Evolutionary conservation across 2,329 filamentous ascomycete species (phyloP).

Genomic region (Colletotrichum trifolii): DNA sequence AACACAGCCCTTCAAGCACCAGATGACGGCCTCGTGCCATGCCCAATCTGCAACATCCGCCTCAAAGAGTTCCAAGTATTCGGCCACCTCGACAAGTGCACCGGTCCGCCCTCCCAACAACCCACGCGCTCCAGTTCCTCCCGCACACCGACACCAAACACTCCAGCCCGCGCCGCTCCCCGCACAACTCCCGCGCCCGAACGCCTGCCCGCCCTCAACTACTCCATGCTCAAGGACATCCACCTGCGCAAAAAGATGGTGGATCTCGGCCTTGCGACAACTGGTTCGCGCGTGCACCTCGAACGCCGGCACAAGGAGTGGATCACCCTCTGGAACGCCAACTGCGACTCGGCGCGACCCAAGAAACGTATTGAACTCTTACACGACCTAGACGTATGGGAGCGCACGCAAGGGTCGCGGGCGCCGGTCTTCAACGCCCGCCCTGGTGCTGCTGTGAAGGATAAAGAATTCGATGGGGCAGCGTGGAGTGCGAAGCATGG

Average conservation of each 20-base stretch:
- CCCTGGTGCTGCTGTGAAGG: conserved; percentile 66
- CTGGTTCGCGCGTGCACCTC: conserved; percentile 75
- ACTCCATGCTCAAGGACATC: conserved; percentile 84
- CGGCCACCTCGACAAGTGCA: conserved; percentile 79
- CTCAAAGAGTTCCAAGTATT: conserved; percentile 87
- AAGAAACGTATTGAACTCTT: conserved; percentile 78
- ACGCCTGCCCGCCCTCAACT: conserved; percentile 83
- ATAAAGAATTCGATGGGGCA: conserved; percentile 87
- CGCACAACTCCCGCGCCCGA: conserved; percentile 56
- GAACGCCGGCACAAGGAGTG: conserved; percentile 90
- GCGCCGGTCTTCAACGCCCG: conserved; percentile 53
- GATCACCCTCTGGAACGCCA: conserved; percentile 96
- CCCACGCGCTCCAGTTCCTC: neutral
- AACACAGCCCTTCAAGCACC: conserved; percentile 29
- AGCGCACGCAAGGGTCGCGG: conserved; percentile 79
- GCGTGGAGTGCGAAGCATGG: conserved; percentile 81
- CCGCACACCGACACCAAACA: conserved; percentile 14
- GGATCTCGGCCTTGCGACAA: conserved; percentile 81
- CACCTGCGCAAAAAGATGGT: conserved; percentile 82
- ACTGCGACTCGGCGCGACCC: conserved; percentile 85
- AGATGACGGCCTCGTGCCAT: conserved; percentile 83
- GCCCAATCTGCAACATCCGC: conserved; percentile 81
- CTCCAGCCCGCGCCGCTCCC: conserved; percentile 47
- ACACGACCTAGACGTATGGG: conserved; percentile 86
- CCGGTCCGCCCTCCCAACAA: conserved; percentile 47